These are phyloP conservation scores for Xylaria intraflava DNA, from an alignment of 495 filamentous ascomycete genomes.

Conservation along the genomic window DNA sequence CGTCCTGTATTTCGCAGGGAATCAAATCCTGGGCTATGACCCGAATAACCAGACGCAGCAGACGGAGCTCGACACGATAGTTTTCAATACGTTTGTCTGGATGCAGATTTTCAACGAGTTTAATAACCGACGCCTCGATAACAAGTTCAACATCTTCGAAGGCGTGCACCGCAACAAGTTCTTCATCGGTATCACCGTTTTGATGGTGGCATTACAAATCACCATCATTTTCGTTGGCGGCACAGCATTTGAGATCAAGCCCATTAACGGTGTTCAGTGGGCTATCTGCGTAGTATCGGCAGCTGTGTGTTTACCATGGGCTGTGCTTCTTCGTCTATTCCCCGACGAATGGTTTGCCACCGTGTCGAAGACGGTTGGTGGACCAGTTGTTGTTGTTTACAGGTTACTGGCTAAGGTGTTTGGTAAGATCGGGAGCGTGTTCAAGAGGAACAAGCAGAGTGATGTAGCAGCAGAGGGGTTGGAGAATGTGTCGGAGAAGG, in stretches of 20 bases:
- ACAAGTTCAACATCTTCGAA: conserved; percentile 85
- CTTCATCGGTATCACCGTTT: conserved; percentile 72
- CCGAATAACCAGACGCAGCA: conserved; percentile 21
- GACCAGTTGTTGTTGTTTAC: conserved; percentile 20
- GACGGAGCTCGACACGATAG: conserved; percentile 55
- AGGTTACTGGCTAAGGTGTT: conserved; percentile 8
- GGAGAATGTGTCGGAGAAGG: background rate
- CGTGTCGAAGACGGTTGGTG: conserved; percentile 15
- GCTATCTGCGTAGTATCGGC: conserved; percentile 66
- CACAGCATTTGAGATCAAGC: conserved; percentile 56
- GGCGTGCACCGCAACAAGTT: conserved; percentile 71
- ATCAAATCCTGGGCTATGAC: conserved; percentile 53
- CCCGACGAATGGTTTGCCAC: conserved; percentile 49
- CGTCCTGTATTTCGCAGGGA: conserved; percentile 68
- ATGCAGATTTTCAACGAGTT: conserved; percentile 93
- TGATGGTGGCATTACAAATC: conserved; percentile 78
- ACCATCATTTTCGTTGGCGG: conserved; percentile 76
- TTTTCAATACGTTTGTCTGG: conserved; percentile 92
- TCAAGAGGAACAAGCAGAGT: conserved; percentile 14
- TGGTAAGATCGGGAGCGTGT: conserved; percentile 4
- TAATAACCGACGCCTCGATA: conserved; percentile 67
- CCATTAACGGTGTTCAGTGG: conserved; percentile 64
- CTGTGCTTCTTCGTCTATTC: conserved; percentile 63
- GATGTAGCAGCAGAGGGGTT: background rate
- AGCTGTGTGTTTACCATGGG: conserved; percentile 63